These are phyloP conservation scores for Physcomitrium patens DNA, from an alignment of 225 moss, liverwort and hornwort species.

Conservation along the genomic window DNA sequence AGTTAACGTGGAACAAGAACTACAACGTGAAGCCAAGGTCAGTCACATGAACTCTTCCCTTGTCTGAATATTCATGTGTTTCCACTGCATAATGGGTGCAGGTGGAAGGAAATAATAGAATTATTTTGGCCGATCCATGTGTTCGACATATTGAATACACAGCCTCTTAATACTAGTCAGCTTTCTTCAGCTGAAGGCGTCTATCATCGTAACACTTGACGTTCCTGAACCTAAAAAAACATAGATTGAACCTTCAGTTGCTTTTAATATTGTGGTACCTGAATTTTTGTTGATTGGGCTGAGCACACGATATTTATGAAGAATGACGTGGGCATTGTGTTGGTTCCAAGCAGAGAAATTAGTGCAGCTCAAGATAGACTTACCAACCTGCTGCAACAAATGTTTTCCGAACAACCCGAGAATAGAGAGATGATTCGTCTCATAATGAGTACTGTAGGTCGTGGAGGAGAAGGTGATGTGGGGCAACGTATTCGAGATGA, in stretches of 20 bases:
- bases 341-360: slow-evolving; percentile 54
- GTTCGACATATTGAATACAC: not conserved
- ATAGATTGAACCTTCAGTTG: not conserved
- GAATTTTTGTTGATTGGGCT: not conserved
- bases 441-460: slow-evolving; percentile 84
- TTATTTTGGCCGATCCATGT: not conserved
- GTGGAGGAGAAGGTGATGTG: slow-evolving; percentile 92
- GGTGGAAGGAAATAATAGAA: not conserved
- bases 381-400: slow-evolving; percentile 64
- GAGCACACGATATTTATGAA: not conserved
- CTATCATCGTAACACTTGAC: not conserved
- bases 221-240: not conserved
- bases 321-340: slow-evolving; percentile 12
- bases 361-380: slow-evolving; percentile 91
- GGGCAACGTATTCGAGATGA: slow-evolving; percentile 96
- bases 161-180: not conserved
- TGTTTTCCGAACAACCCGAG: slow-evolving; percentile 77
- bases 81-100: not conserved
- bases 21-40: slow-evolving; percentile 93
- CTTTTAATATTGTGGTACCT: not conserved
- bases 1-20: slow-evolving; percentile 90
- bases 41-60: not conserved
- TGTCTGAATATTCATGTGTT: not conserved
- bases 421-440: slow-evolving; percentile 79
- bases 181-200: not conserved